Conservation (phyloP, 495 filamentous ascomycete species). For the Cudoniella acicularis region DNA sequence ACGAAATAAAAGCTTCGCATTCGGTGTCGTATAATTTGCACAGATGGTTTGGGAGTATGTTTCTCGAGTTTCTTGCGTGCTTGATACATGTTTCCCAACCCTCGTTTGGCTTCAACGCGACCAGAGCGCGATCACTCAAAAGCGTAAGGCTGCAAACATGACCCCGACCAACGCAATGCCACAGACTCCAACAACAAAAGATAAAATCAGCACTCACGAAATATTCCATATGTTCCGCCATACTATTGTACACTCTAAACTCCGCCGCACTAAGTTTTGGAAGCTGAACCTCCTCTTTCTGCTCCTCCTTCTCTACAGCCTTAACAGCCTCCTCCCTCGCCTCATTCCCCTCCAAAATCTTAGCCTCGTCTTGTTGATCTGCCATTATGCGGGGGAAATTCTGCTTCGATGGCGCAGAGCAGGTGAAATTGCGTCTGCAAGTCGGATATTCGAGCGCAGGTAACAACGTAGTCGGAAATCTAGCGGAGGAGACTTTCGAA, state of each 20-base stretch:
- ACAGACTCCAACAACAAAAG: not conserved
- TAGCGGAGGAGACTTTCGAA: not conserved
- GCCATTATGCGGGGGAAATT: slow-evolving; percentile 18
- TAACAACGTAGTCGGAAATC: not conserved
- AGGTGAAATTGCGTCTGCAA: slow-evolving; percentile 21
- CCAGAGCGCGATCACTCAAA: too few species aligned
- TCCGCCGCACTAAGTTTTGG: slow-evolving; percentile 21
- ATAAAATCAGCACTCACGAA: slow-evolving; percentile 46
- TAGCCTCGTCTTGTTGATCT: slow-evolving; percentile 2
- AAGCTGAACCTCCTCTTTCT: slow-evolving; percentile 9
- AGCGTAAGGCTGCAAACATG: too few species aligned
- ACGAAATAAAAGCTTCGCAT: too few species aligned
- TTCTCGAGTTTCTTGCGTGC: too few species aligned
- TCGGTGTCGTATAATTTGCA: too few species aligned
- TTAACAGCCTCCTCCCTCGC: slow-evolving; percentile 6
- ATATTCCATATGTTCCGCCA: slow-evolving; percentile 61
- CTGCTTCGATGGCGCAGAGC: slow-evolving; percentile 2
- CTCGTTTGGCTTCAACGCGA: too few species aligned
- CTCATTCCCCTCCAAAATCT: slow-evolving; percentile 2
- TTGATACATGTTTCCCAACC: too few species aligned
- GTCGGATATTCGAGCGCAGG: slow-evolving; percentile 11
- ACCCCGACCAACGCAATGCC: not conserved
- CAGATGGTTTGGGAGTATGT: too few species aligned
- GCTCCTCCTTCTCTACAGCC: not conserved
- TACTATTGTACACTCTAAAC: slow-evolving; percentile 14